Conservation (phyloP, 306 rosid species). For the Quercus gilva region DNA sequence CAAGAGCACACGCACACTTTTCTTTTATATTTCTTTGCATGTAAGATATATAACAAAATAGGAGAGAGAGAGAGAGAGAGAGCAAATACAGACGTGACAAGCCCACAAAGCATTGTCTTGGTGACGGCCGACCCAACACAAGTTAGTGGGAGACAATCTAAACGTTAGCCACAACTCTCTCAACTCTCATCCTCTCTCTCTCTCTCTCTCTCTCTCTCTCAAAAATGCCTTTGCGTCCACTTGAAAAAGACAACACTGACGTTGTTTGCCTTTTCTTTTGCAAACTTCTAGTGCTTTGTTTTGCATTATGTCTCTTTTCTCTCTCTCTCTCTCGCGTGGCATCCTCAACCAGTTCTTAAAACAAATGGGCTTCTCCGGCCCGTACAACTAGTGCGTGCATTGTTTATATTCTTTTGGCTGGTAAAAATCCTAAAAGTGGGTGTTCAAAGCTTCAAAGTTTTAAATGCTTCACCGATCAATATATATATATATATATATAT, state of each 20-base stretch:
- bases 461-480: neutral
- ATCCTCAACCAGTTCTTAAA: conserved; percentile 11
- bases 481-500: too few relatives aligned
- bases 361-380: conserved; percentile 25
- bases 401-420: conserved; percentile 21
- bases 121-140: conserved; percentile 65
- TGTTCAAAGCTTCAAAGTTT: conserved; percentile 14
- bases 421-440: conserved; percentile 20
- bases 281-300: conserved; percentile 34
- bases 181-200: neutral
- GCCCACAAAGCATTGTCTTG: conserved; percentile 47
- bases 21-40: neutral
- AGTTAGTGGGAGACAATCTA: conserved; percentile 61
- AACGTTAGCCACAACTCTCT: conserved; percentile 34
- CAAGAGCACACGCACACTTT: neutral
- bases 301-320: conserved; percentile 6
- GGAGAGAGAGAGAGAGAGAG: neutral
- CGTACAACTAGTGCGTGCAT: conserved; percentile 36
- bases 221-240: neutral
- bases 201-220: neutral
- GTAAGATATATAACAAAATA: neutral
- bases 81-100: conserved; percentile 44
- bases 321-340: neutral
- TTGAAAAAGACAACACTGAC: conserved; percentile 34
- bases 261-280: conserved; percentile 44